phyloP scores from a whole-genome alignment of 1,284 basidiomycete species.

The Microbotryum lychnidis-dioicae region DNA sequence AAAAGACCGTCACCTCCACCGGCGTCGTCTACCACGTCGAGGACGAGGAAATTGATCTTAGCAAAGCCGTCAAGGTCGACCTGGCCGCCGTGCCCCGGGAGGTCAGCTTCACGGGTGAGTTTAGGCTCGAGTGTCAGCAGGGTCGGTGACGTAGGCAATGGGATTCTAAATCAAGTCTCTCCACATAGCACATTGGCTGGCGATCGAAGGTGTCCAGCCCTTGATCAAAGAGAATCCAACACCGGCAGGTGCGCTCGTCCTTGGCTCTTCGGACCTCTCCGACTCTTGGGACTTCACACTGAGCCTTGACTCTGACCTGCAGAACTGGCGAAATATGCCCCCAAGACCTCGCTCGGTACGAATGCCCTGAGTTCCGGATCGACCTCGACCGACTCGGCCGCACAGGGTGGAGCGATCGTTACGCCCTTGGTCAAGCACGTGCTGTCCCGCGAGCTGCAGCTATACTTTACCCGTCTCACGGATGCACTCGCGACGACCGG shows the following conservation, averaged over 20 bases:
- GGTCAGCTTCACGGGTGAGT: slow-evolving; percentile 56
- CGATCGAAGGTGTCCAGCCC: slow-evolving; percentile 95
- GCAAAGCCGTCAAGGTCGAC: slow-evolving; percentile 73
- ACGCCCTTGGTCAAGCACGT: slow-evolving; percentile 67
- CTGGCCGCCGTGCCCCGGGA: slow-evolving; percentile 68
- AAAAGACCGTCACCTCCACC: slow-evolving; percentile 39
- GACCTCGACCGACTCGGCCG: slow-evolving; percentile 38
- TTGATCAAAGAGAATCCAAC: slow-evolving; percentile 94
- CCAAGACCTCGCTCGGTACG: slow-evolving; percentile 11
- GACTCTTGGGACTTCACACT: not conserved
- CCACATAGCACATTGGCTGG: slow-evolving; percentile 80
- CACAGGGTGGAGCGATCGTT: slow-evolving; percentile 43
- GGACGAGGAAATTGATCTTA: slow-evolving; percentile 96
- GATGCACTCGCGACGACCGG: slow-evolving; percentile 65
- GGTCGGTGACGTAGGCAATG: slow-evolving; percentile 36
- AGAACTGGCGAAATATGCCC: slow-evolving; percentile 30
- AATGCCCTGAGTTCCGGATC: slow-evolving; percentile 25
- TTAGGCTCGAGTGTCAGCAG: not conserved
- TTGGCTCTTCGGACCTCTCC: not conserved
- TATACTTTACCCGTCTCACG: slow-evolving; percentile 90
- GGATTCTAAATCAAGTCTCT: not conserved
- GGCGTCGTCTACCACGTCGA: slow-evolving; percentile 75
- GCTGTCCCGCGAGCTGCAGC: slow-evolving; percentile 84
- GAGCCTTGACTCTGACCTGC: not conserved
- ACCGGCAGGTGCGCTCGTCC: slow-evolving; percentile 35